Evolutionary conservation across 768 basidiomycete genomes (phyloP).

Genomic region (Cystoderma amianthinum): DNA sequence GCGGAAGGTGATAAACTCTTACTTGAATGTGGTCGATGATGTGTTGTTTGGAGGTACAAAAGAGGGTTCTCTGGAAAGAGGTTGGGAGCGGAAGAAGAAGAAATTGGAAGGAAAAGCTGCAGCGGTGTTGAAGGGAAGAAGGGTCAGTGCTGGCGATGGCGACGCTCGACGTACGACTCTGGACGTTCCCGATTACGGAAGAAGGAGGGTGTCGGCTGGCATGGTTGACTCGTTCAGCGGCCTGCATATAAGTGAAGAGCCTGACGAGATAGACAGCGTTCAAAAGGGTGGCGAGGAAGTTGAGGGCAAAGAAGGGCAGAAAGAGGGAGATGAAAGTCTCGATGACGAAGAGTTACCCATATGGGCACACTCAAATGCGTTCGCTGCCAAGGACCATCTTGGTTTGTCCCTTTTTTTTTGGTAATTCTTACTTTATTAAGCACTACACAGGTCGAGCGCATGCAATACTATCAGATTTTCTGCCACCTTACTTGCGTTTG

Average conservation of each 20-base stretch:
- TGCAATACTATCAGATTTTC: constrained; percentile 49
- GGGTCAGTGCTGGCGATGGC: constrained; percentile 41
- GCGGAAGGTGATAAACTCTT: constrained; percentile 45
- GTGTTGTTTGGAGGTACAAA: constrained; percentile 64
- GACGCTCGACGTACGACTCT: constrained; percentile 13
- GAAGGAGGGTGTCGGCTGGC: constrained; percentile 55
- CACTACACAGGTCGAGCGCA: constrained; percentile 52
- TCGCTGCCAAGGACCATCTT: constrained; percentile 49
- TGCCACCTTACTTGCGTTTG: constrained; percentile 49
- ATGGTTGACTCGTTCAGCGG: constrained; percentile 46
- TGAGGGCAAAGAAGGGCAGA: constrained; percentile 23
- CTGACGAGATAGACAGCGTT: constrained; percentile 43
- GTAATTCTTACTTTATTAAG: constrained; percentile 3
- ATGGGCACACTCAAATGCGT: constrained; percentile 65
- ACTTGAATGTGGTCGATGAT: constrained; percentile 75
- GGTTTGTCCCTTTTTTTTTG: constrained; percentile 2
- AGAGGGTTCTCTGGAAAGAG: constrained; percentile 38
- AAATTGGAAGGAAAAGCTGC: constrained; percentile 37
- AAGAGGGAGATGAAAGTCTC: constrained; percentile 39
- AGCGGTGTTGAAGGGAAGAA: constrained; percentile 35
- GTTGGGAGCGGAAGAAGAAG: constrained; percentile 39
- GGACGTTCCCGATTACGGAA: constrained; percentile 16
- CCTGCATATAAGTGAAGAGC: constrained; percentile 48
- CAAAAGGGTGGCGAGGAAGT: constrained; percentile 30
- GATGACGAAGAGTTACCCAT: constrained; percentile 70